phyloP scores from a whole-genome alignment of 2,329 filamentous ascomycete species.

The Cladophialophora chaetospira region DNA sequence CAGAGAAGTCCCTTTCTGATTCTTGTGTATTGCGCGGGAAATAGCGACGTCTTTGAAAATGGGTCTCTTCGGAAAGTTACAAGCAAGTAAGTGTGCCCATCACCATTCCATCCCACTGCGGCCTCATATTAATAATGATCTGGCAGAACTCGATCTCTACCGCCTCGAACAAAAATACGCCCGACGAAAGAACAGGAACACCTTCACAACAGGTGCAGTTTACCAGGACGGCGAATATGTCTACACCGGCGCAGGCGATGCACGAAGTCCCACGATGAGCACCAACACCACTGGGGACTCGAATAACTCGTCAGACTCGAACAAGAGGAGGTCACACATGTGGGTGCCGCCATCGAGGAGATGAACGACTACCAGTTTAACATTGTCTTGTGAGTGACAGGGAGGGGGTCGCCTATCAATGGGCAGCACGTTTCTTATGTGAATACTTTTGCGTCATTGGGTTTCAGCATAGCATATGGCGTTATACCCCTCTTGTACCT shows the following conservation, averaged over 20 bases:
- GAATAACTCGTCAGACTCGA: constrained; percentile 4
- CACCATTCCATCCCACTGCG: background rate
- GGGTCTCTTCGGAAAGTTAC: constrained; percentile 54
- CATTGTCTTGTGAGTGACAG: background rate
- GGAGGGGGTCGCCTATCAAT: background rate
- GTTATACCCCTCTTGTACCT: too few relatives aligned
- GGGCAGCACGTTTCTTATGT: background rate
- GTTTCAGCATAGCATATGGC: background rate
- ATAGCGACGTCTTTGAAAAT: constrained; percentile 40
- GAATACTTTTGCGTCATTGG: background rate
- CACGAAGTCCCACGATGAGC: constrained; percentile 22
- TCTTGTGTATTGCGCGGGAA: too few relatives aligned
- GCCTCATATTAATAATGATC: background rate
- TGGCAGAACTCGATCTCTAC: constrained; percentile 77
- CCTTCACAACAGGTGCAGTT: constrained; percentile 82
- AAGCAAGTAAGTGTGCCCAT: constrained; percentile 49
- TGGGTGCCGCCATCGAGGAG: constrained; percentile 20
- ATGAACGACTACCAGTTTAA: constrained; percentile 5
- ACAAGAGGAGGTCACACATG: constrained; percentile 21
- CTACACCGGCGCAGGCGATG: constrained; percentile 55
- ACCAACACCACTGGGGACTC: constrained; percentile 26
- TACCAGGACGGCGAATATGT: constrained; percentile 97
- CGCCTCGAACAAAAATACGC: constrained; percentile 95
- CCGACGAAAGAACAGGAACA: constrained; percentile 83
- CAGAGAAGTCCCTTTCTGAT: too few relatives aligned